Evolutionary conservation across 306 rosid genomes (phyloP), one percentile per base, ranked within the genome.

Genomic region (Cucurbita maxima): DNA sequence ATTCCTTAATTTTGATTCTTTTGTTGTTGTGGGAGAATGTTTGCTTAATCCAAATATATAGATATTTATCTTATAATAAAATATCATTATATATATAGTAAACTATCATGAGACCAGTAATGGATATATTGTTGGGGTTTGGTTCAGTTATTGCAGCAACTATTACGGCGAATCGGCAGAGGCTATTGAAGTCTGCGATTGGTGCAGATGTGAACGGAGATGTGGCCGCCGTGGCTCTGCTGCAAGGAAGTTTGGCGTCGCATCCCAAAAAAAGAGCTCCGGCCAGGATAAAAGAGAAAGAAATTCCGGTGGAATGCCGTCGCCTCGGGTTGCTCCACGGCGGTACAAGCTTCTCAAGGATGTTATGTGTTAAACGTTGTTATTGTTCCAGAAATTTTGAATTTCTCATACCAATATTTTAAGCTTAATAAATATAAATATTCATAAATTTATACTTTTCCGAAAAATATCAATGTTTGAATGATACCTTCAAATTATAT

Each of bases 321-420:
- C 97, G 1, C 96, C 98, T 0, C 80, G 98, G 51, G 61, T 92
- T n/a, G 75, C 91, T 71, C 83, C 96, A 9, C 96, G 98, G 75
- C 88, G 98, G 89, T 93, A 90, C 82, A 93, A 93, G 96, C 98
- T 93, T 86, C 97, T 93, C 82, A 93, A 93, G 87, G 98, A 93
- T 85, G 98, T 93, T 8, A 87, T 88, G 97, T 90, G 96, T 79
- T 89, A 30, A 30, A 30, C 34, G 34, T 30, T 30, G 34, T 30
- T 30, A 30, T 30, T 30, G 34, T 30, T 30, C 3, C 3, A 30
- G 34, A 30, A 30, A 30, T 30, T 30, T 30, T 30, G 34, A 30
- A 30, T 30, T 30, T 30, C 34, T 30, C 34, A 30, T 30, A 30
- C 34, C 3, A 30, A 30, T 30, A 30, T 30, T 30, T 30, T 30